These are phyloP conservation scores for Pestalotiopsis sp. DNA, from an alignment of 2,329 filamentous ascomycete species.

Conservation along the genomic window DNA sequence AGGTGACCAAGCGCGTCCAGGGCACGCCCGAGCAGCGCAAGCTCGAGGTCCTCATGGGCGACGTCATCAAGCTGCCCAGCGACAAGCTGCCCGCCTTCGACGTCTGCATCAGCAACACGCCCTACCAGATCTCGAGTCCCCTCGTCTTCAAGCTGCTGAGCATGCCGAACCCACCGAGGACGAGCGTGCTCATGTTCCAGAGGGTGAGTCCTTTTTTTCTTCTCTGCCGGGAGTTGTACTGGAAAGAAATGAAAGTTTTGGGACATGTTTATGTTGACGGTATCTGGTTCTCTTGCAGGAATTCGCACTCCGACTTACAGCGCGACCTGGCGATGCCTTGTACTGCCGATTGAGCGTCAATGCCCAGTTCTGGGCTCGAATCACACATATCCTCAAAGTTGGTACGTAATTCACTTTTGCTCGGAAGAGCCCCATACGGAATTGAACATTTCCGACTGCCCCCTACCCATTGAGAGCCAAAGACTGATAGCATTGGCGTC, in stretches of 20 bases:
- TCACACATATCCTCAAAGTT: conserved; percentile 82
- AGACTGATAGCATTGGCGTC: neutral
- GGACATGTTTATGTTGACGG: conserved; percentile 42
- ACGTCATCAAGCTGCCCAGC: conserved; percentile 39
- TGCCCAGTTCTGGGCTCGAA: conserved; percentile 86
- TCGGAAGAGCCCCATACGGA: neutral
- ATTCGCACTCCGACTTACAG: conserved; percentile 88
- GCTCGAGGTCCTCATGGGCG: conserved; percentile 85
- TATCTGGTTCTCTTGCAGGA: conserved; percentile 46
- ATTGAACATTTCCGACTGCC: neutral
- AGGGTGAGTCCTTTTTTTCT: conserved; percentile 39
- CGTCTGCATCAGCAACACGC: conserved; percentile 72
- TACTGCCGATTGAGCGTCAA: conserved; percentile 93
- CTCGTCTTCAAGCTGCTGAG: conserved; percentile 89
- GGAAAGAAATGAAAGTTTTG: conserved; percentile 68
- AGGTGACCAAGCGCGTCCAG: conserved; percentile 92
- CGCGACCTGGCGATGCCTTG: conserved; percentile 83
- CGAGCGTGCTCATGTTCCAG: conserved; percentile 94
- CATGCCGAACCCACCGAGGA: conserved; percentile 78
- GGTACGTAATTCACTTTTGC: conserved; percentile 49
- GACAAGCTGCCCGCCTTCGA: conserved; percentile 67
- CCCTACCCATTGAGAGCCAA: neutral
- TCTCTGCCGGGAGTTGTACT: neutral
- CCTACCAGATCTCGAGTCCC: conserved; percentile 83
- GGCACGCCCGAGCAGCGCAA: conserved; percentile 83